Evolutionary conservation across 148 eudicot species (phyloP).

Genomic region (Amaranthus hypochondriacus): DNA sequence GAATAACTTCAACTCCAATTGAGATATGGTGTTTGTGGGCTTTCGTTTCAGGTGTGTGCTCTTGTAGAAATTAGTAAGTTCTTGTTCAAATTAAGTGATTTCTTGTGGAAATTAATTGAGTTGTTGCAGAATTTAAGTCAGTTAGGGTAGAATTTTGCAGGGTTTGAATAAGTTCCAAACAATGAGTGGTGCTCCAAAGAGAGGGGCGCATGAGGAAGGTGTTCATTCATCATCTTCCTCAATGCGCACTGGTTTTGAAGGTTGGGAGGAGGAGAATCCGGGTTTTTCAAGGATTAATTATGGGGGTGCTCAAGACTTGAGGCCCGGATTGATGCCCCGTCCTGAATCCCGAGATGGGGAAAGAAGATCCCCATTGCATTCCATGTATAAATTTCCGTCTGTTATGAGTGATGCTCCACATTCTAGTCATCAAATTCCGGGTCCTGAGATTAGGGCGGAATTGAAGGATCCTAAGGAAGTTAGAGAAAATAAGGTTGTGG

Average conservation of each 20-base stretch:
- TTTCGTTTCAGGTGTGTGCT: too few relatives aligned
- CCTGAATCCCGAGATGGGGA: conserved; percentile 53
- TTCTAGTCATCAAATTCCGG: conserved; percentile 35
- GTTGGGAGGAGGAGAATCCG: conserved; percentile 28
- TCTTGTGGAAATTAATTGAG: not conserved
- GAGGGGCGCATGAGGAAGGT: conserved; percentile 33
- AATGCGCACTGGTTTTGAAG: conserved; percentile 21
- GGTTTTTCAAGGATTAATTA: conserved; percentile 29
- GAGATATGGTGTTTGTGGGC: too few relatives aligned
- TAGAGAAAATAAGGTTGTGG: conserved; percentile 39
- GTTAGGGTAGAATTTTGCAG: conserved; percentile 1
- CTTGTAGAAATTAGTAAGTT: too few relatives aligned
- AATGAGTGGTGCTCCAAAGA: conserved; percentile 35
- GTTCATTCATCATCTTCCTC: conserved; percentile 31
- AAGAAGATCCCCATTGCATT: conserved; percentile 57
- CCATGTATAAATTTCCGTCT: conserved; percentile 48
- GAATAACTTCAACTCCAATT: too few relatives aligned
- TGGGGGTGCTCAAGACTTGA: conserved; percentile 40
- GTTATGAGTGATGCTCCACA: conserved; percentile 43
- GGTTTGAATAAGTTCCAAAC: not conserved
- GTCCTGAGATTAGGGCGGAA: conserved; percentile 53
- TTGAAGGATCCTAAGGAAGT: conserved; percentile 51
- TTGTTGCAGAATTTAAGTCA: conserved; percentile 3
- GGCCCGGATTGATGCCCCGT: conserved; percentile 53
- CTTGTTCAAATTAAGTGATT: too few relatives aligned